Conservation (phyloP, 2,329 filamentous ascomycete species). For the Xylaria sp. region DNA sequence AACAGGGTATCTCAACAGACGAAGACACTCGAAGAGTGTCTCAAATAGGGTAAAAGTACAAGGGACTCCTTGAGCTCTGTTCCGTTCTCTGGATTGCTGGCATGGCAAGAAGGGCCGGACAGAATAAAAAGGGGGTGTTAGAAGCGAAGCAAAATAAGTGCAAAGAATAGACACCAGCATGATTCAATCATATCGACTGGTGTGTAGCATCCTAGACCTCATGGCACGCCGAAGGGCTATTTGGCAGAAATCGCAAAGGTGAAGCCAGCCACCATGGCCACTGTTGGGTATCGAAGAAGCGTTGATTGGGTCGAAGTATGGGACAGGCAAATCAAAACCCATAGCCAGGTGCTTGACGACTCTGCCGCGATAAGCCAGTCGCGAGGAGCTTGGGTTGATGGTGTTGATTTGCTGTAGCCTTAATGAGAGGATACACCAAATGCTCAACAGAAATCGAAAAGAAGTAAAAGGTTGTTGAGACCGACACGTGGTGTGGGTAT, state of each 20-base stretch:
- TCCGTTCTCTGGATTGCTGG: conserved; percentile 10
- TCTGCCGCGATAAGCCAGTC: conserved; percentile 4
- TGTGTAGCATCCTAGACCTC: conserved; percentile 4
- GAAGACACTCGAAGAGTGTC: conserved; percentile 17
- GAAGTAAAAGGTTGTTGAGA: conserved; percentile 25
- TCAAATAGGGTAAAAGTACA: conserved; percentile 12
- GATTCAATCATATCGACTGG: conserved; percentile 5
- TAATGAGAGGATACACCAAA: conserved; percentile 29
- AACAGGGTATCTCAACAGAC: conserved; percentile 26
- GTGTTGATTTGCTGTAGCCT: conserved; percentile 32
- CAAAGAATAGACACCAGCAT: conserved; percentile 20
- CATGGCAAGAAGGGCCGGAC: conserved; percentile 8
- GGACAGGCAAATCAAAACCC: conserved; percentile 8
- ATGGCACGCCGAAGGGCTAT: conserved; percentile 1
- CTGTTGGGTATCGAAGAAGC: conserved; percentile 10
- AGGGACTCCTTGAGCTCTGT: conserved; percentile 14
- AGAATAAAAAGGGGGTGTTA: conserved; percentile 12
- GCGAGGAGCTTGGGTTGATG: conserved; percentile 5
- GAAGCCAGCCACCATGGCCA: conserved; percentile 10
- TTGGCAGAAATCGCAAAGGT: conserved; percentile 6
- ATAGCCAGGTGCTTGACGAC: conserved; percentile 3
- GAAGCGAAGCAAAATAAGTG: conserved; percentile 9
- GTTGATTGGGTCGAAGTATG: conserved; percentile 2
- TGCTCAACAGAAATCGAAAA: conserved; percentile 26
- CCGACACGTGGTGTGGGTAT: conserved; percentile 19